Evolutionary conservation across 306 rosid species (phyloP).

Genomic region (Quercus engelmannii): DNA sequence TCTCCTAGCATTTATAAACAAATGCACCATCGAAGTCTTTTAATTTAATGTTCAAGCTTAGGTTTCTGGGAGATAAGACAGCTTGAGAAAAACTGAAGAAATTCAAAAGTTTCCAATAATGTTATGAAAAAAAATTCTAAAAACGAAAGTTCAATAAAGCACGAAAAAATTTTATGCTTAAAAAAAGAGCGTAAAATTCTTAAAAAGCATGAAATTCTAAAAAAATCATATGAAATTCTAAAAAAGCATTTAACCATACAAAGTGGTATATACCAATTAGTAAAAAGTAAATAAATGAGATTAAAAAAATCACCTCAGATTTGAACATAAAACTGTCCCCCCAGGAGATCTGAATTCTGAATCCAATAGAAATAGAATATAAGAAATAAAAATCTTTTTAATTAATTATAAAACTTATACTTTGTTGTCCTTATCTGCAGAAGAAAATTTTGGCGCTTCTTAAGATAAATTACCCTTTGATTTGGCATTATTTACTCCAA

Average conservation of each 20-base stretch:
- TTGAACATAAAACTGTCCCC: no score
- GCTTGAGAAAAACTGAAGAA: not conserved
- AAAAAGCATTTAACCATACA: no score
- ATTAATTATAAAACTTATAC: not conserved
- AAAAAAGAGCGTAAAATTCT: not conserved
- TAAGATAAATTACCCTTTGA: conserved; percentile 28
- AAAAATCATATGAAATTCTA: no score
- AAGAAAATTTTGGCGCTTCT: conserved; percentile 30
- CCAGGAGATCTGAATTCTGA: no score
- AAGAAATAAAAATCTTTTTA: no score
- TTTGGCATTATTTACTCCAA: conserved; percentile 15
- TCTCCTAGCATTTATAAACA: not conserved
- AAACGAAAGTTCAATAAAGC: not conserved
- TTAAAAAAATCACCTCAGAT: no score
- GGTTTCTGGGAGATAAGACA: not conserved
- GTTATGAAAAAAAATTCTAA: not conserved
- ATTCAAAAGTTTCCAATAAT: not conserved
- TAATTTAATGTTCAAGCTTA: not conserved
- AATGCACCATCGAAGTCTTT: not conserved
- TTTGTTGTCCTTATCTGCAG: not conserved
- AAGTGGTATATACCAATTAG: no score
- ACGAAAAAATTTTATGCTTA: not conserved
- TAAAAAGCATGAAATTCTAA: no score
- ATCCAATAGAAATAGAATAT: no score
- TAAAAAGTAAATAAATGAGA: no score